Evolutionary conservation across 208 protist genomes (phyloP), one percentile per base, ranked within the genome.

Genomic region (Angomonas desouzai): DNA sequence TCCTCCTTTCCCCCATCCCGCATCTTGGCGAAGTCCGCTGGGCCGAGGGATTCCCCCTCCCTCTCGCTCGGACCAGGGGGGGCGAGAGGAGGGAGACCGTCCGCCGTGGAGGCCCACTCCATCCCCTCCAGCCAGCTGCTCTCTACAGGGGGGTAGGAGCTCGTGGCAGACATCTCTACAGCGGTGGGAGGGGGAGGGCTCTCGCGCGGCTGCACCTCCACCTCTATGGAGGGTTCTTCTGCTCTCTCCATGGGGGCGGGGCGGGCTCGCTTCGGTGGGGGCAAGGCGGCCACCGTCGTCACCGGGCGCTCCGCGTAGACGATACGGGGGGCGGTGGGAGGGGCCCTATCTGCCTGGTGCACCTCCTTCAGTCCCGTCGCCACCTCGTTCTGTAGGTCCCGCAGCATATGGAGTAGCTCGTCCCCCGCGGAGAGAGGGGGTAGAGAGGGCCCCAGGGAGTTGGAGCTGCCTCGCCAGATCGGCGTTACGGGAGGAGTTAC

Each of bases 21-120:
- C 49, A 61, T 56, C 53, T 57, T 43, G 60, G 66, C 58, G 62
- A 90, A 87, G 40, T 89, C 80, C 34, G 83, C 71, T 36, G 83
- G 81, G 47, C 13, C 7, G 1, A 48, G 13, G 20, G 36, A 13
- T 23, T 28, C 51, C 4, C 16, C 48, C n/a, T 13, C 10, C 4
- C 3, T 43, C 29, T n/a, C 3, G 28, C 9, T 6, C 25, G 11
- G n/a, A 6, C 7, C n/a, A n/a, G 38, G 32, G 7, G 55, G 55
- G 2, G 64, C 49, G 2, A 62, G 55, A 48, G 27, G 57, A 2
- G 55, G 49, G 16, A 57, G 20, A 36, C 10, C 28, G 20, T n/a
- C 30, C 27, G 47, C 22, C n/a, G 25, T 22, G 0, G 53, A 18
- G 2, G 32, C 18, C 29, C 28, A 36, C 29, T 36, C 55, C 27